A percentile compares a stretch with the other conserved stretches of the same genome.
phyloP scores from a whole-genome alignment of 176 grass and related monocot genomes.

The Eleusine indica region DNA sequence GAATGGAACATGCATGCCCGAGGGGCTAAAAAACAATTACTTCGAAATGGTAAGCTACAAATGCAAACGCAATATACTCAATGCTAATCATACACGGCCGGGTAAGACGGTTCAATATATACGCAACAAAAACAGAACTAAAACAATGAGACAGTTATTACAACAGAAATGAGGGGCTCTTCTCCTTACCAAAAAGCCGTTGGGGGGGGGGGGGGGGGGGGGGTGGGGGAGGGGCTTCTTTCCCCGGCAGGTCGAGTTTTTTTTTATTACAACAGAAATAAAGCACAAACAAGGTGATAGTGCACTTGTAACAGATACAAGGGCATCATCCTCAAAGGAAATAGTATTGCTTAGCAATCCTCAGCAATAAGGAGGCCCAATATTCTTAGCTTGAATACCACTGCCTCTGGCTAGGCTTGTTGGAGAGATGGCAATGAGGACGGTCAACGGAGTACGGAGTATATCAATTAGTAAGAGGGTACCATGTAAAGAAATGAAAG shows the following conservation, averaged over 20 bases:
- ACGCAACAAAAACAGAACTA: too few relatives aligned
- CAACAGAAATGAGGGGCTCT: background rate
- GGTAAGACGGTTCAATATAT: too few relatives aligned
- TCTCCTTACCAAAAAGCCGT: too few relatives aligned
- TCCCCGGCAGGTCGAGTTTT: too few relatives aligned
- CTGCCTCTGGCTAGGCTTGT: background rate
- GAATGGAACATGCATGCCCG: background rate
- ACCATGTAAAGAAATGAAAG: background rate
- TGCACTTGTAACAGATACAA: background rate
- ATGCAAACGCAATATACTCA: too few relatives aligned
- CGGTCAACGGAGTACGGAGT: too few relatives aligned
- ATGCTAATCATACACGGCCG: too few relatives aligned
- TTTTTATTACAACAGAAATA: background rate
- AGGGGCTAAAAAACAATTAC: background rate
- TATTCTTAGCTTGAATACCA: background rate
- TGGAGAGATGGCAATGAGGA: background rate
- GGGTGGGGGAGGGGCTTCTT: too few relatives aligned
- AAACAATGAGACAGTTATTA: too few relatives aligned
- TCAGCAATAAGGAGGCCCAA: background rate
- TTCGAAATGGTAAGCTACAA: too few relatives aligned
- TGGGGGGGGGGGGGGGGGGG: too few relatives aligned
- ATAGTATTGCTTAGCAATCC: background rate
- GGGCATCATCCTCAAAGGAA: background rate
- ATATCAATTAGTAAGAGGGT: too few relatives aligned
- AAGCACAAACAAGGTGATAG: background rate